A percentile compares a stretch with the other conserved stretches of the same genome.
Conservation (phyloP, 2,329 filamentous ascomycete genomes). For the Stemphylium lycopersici region DNA sequence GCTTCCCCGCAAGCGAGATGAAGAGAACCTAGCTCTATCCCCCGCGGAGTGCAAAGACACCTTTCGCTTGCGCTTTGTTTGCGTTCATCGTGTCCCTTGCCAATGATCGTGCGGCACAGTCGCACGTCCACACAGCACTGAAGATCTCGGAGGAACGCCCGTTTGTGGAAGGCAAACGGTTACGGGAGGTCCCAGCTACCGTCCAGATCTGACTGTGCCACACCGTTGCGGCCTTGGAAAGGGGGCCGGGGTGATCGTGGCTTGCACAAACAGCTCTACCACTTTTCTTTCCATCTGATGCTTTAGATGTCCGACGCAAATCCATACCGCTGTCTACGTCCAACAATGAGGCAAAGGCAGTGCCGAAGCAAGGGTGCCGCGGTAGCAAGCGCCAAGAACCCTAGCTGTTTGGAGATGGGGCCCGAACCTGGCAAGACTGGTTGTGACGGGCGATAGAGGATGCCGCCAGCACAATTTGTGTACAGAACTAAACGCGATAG, state of each 20-base stretch:
- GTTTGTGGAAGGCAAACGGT: slow-evolving; percentile 7
- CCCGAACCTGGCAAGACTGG: slow-evolving; percentile 1
- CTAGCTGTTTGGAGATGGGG: slow-evolving; percentile 10
- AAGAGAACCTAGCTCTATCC: slow-evolving; percentile 9
- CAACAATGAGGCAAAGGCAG: not conserved
- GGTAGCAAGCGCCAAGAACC: slow-evolving; percentile 7
- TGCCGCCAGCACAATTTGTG: slow-evolving; percentile 1
- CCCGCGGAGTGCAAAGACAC: slow-evolving; percentile 4
- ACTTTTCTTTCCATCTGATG: not conserved
- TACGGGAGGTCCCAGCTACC: slow-evolving; percentile 6
- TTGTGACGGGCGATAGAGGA: slow-evolving; percentile 1
- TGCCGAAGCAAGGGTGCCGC: slow-evolving; percentile 7
- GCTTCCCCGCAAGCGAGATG: slow-evolving; percentile 18
- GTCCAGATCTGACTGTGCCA: slow-evolving; percentile 15
- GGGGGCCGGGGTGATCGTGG: slow-evolving; percentile 11
- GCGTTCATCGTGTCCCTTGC: slow-evolving; percentile 6
- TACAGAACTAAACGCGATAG: not conserved
- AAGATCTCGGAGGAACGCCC: slow-evolving; percentile 9
- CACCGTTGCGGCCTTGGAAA: slow-evolving; percentile 9
- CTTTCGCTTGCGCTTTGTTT: slow-evolving; percentile 6
- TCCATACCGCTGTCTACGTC: not conserved
- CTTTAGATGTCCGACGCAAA: not conserved
- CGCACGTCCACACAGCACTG: slow-evolving; percentile 2
- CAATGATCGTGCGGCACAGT: slow-evolving; percentile 2
- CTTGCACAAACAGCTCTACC: not conserved